Base-by-base conservation (phyloP, 2,329 filamentous ascomycete species). In the Allantophomopsis cytisporea region DNA sequence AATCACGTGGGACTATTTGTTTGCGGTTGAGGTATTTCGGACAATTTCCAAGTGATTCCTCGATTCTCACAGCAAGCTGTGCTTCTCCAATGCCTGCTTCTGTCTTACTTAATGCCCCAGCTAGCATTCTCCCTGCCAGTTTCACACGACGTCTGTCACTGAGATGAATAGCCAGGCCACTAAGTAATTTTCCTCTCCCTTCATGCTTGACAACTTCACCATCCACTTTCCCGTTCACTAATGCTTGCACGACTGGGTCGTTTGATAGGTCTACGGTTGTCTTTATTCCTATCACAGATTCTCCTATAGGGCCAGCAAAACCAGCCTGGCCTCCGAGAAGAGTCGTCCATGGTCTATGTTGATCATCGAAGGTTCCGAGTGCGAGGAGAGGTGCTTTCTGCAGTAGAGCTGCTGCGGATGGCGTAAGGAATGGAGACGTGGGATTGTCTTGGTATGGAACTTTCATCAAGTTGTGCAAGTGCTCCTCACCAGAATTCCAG, bases 11-110 rank as follows among this genome's bases (percentile, higher is more conserved):
- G 2, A 59, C 53, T 31, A 93, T 73, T 2, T 63, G 61, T 54
- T 83, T 87, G 50, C 73, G 75, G 57, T 89, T 91, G 28, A 94
- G 55, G 50, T 94, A 94, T 58, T 94, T 94, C 2, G 86, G 85
- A 50, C 85, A 93, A 50, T 91, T 93, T 0, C 83, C 79, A 61
- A 32, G 5, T 17, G 76, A 82, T 56, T 83, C 79, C 23, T 80
- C 70, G 41, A 93, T 75, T 32, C 71, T 69, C 35, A 86, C 64
- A 12, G 80, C 76, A 30, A 89, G 60, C 47, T 79, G 72, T 18
- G 45, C 47, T 4, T 52, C 42, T 31, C 47, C 52, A 39, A 52
- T 41, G 1, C 48, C 50, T 31, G 54, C 51, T 39, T 57, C 54
- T 21, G 35, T 50, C 43, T 32, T 48, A 5, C 62, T 59, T 3